These are phyloP conservation scores for Chaetomium strumarium DNA, from an alignment of 2,329 filamentous ascomycete genomes.

Conservation along the genomic window DNA sequence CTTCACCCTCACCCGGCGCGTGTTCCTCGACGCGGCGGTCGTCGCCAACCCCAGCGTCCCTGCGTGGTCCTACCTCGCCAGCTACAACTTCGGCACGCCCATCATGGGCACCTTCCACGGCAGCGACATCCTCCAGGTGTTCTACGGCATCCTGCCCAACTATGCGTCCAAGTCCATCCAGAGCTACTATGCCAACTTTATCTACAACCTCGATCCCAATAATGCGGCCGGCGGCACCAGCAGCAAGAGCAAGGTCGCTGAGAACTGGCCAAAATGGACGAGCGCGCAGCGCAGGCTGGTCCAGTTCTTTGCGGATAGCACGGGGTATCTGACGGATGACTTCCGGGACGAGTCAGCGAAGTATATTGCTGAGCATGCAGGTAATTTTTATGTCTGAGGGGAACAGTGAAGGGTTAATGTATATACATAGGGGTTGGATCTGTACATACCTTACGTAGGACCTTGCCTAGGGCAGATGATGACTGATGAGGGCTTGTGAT, in stretches of 20 bases:
- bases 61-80: slow-evolving; percentile 68
- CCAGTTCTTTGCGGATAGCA: slow-evolving; percentile 34
- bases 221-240: slow-evolving; percentile 26
- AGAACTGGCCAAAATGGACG: slow-evolving; percentile 40
- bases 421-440: background rate
- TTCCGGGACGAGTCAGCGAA: slow-evolving; percentile 26
- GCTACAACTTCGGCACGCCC: slow-evolving; percentile 65
- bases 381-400: slow-evolving; percentile 17
- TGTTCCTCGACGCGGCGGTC: slow-evolving; percentile 48
- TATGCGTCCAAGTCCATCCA: slow-evolving; percentile 55
- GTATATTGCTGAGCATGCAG: slow-evolving; percentile 23
- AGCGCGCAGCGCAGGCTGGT: slow-evolving; percentile 41
- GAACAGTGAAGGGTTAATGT: background rate
- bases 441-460: background rate
- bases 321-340: slow-evolving; percentile 25
- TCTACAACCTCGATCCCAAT: slow-evolving; percentile 68
- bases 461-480: too few relatives aligned
- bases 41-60: slow-evolving; percentile 51
- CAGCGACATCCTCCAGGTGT: slow-evolving; percentile 63
- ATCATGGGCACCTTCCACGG: slow-evolving; percentile 72
- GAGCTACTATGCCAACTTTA: slow-evolving; percentile 67
- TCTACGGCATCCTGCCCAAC: slow-evolving; percentile 58
- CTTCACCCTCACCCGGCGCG: slow-evolving; percentile 66
- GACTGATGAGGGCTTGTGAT: background rate
- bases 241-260: slow-evolving; percentile 33